phyloP scores from a whole-genome alignment of 106 monocot species.

The Gastrodia elata region DNA sequence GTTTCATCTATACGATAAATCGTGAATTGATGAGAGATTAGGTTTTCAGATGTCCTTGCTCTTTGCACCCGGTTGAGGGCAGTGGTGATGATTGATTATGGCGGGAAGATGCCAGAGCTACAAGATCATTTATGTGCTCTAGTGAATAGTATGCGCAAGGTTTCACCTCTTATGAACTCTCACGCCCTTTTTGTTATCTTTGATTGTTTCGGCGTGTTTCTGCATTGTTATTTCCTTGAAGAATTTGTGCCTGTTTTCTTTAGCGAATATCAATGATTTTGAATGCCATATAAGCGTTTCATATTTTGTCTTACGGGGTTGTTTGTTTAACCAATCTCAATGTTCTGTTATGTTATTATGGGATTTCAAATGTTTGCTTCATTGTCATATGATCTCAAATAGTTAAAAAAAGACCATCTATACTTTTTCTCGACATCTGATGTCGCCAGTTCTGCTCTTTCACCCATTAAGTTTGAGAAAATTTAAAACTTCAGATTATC shows the following conservation, averaged over 20 bases:
- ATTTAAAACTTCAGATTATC: too few species aligned
- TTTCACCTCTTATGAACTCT: conserved; percentile 10
- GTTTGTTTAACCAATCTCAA: too few species aligned
- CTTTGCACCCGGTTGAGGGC: conserved; percentile 44
- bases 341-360: too few species aligned
- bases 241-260: neutral
- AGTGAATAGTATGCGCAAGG: conserved; percentile 35
- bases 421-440: too few species aligned
- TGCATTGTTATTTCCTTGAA: neutral
- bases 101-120: conserved; percentile 66
- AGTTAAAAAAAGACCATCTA: too few species aligned
- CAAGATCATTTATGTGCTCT: conserved; percentile 39
- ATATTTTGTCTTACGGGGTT: neutral
- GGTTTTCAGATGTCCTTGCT: conserved; percentile 40
- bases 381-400: too few species aligned
- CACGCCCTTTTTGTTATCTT: neutral
- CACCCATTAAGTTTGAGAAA: too few species aligned
- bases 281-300: too few species aligned
- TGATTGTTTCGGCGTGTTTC: neutral
- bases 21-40: neutral
- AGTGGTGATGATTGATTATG: conserved; percentile 71
- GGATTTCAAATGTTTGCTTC: too few species aligned
- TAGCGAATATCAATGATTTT: neutral
- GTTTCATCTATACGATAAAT: neutral
- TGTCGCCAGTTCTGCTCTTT: too few species aligned